Percentiles rank a stretch among this genome's conserved stretches.
These are phyloP conservation scores for Fusarium chlamydosporum DNA, from an alignment of 2,329 filamentous ascomycete species.

Conservation along the genomic window DNA sequence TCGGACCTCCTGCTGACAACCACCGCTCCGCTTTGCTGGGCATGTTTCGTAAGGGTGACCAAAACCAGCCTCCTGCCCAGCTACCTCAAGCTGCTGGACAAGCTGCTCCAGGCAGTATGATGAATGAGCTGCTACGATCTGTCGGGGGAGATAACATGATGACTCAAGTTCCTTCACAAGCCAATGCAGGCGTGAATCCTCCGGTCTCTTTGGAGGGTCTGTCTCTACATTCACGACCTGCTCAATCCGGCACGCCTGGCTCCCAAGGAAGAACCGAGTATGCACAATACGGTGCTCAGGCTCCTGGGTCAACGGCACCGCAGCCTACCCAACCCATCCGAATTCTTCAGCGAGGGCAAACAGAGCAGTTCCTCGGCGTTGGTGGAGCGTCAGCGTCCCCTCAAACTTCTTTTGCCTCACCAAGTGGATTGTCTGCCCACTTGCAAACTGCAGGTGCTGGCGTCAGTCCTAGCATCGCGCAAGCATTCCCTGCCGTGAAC, in stretches of 20 bases:
- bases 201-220: slow-evolving; percentile 43
- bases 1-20: slow-evolving; percentile 45
- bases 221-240: slow-evolving; percentile 37
- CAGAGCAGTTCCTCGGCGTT: slow-evolving; percentile 42
- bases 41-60: slow-evolving; percentile 66
- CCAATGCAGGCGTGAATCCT: slow-evolving; percentile 34
- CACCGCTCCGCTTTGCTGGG: slow-evolving; percentile 66
- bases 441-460: slow-evolving; percentile 33
- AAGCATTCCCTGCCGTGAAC: slow-evolving; percentile 40
- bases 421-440: slow-evolving; percentile 42
- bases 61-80: slow-evolving; percentile 25
- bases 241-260: slow-evolving; percentile 31
- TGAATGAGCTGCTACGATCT: slow-evolving; percentile 44
- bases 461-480: slow-evolving; percentile 38
- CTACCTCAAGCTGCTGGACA: slow-evolving; percentile 22
- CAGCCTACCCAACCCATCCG: slow-evolving; percentile 50
- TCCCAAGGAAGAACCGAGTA: slow-evolving; percentile 39
- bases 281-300: slow-evolving; percentile 33
- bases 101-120: slow-evolving; percentile 36
- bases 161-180: slow-evolving; percentile 33
- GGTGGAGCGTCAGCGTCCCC: slow-evolving; percentile 37
- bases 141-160: slow-evolving; percentile 24
- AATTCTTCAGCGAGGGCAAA: slow-evolving; percentile 57
- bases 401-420: slow-evolving; percentile 45
- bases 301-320: slow-evolving; percentile 11